Evolutionary conservation across 202 grass and related monocot species (phyloP).

Genomic region (Zoysia matrella): DNA sequence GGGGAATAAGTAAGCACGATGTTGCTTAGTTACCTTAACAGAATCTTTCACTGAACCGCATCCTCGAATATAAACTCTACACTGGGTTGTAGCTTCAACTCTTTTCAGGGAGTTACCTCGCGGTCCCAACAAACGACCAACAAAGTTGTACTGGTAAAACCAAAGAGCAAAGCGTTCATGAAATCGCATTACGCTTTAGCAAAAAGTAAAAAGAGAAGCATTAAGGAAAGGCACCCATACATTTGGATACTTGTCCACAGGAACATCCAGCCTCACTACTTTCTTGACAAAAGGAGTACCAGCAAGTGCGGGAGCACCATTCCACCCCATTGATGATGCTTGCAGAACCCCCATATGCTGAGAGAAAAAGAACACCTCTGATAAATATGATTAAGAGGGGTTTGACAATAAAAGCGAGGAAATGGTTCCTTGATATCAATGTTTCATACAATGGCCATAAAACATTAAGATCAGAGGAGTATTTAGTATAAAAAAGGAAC

Average conservation of each 20-base stretch:
- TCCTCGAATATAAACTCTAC: constrained; percentile 92
- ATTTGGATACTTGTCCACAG: constrained; percentile 93
- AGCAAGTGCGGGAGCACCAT: constrained; percentile 61
- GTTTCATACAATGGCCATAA: constrained; percentile 7
- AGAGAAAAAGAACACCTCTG: constrained; percentile 45
- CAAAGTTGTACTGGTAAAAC: constrained; percentile 87
- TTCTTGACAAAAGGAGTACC: constrained; percentile 85
- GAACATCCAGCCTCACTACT: constrained; percentile 92
- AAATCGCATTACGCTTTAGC: constrained; percentile 25
- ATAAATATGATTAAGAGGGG: constrained; percentile 36
- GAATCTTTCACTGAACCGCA: constrained; percentile 92
- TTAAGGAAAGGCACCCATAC: constrained; percentile 52
- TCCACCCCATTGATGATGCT: constrained; percentile 76
- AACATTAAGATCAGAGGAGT: constrained; percentile 19
- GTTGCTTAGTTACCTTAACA: constrained; percentile 70
- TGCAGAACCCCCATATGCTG: constrained; percentile 76
- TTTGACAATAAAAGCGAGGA: constrained; percentile 6
- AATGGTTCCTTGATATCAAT: background rate
- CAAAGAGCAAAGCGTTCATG: constrained; percentile 39
- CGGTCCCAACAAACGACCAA: constrained; percentile 91
- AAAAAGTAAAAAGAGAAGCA: constrained; percentile 26
- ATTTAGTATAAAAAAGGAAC: background rate
- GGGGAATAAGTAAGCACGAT: background rate
- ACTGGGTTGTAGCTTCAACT: no score
- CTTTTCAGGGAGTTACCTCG: constrained; percentile 55